Evolutionary conservation across 768 basidiomycete genomes (phyloP), one percentile per base, ranked within the genome.

Genomic region (Stropharia rugosoannulata): DNA sequence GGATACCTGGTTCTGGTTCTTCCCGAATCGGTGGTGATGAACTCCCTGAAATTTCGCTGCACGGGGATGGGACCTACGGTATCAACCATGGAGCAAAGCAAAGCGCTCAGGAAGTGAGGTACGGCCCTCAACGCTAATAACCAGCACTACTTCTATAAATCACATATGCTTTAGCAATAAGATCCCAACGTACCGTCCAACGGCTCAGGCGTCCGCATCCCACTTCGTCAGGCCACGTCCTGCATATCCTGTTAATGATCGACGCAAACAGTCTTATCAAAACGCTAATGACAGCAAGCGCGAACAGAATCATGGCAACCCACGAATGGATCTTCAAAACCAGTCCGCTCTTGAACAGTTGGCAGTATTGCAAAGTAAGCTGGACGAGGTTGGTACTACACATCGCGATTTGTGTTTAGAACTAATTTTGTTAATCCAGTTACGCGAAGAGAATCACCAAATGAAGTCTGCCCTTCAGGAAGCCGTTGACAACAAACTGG

Each of bases 41-140:
- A 51, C 69, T 86, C 18, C 87, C 87, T 35, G 86, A 89, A 56
- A 79, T 89, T 54, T 82, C 82, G 12, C 63, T 89, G n/a, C 73
- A 75, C 29, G 73, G 71, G 4, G 83, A 85, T 64, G 85, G 87
- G 16, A 74, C 80, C 3, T 88, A 87, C 64, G 77, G 68, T 1
- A 60, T 84, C 32, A 71, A 62, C 51, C 49, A 43, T 39, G 38
- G 44, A 36, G 41, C 38, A 4, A 42, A 32, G 25, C 22, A 5
- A 38, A 46, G 16, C 36, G 16, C 8, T 37, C 51, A 11, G 29
- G 48, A 41, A 19, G 51, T 22, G 29, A 35, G 25, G 43, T 48
- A 27, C 15, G 18, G 11, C 25, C 47, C 43, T 47, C 7, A 29
- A 40, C 16, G 25, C 13, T 19, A 4, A 40, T 36, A 44, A 16